Percentiles rank a stretch among this genome's conserved stretches.
phyloP scores from a whole-genome alignment of 1,284 basidiomycete genomes.

The Flammula alnicola region DNA sequence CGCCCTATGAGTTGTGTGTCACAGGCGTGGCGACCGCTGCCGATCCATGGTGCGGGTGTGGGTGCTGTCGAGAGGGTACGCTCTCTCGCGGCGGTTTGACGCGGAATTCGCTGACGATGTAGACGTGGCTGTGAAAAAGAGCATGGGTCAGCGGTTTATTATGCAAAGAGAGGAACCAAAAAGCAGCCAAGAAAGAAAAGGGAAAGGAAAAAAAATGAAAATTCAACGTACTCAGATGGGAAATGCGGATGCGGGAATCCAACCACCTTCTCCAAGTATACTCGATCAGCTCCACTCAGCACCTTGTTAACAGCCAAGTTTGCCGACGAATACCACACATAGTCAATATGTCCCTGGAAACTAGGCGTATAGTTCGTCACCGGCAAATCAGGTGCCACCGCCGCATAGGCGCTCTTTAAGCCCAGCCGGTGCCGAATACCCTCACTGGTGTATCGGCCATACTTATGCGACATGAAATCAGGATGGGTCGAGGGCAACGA shows the following conservation, averaged over 20 bases:
- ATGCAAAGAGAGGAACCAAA: not conserved
- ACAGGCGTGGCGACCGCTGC: too few species aligned
- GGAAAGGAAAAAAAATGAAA: slow-evolving; percentile 16
- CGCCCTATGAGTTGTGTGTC: too few species aligned
- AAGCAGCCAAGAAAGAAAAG: slow-evolving; percentile 17
- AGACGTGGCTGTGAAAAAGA: slow-evolving; percentile 57
- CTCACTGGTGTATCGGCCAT: slow-evolving; percentile 92
- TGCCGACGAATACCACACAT: slow-evolving; percentile 89
- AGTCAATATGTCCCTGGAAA: slow-evolving; percentile 88
- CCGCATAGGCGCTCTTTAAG: slow-evolving; percentile 84
- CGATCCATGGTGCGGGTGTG: slow-evolving; percentile 15
- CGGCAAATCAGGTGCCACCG: slow-evolving; percentile 60
- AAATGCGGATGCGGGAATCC: slow-evolving; percentile 98
- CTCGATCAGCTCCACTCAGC: slow-evolving; percentile 86
- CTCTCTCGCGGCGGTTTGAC: slow-evolving; percentile 64
- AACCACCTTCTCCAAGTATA: slow-evolving; percentile 89
- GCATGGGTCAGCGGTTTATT: slow-evolving; percentile 16
- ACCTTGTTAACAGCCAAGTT: slow-evolving; percentile 86
- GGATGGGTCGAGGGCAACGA: slow-evolving; percentile 76
- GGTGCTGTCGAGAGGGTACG: slow-evolving; percentile 32
- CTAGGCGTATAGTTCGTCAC: slow-evolving; percentile 93
- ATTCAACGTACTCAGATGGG: slow-evolving; percentile 94
- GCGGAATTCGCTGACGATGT: slow-evolving; percentile 72
- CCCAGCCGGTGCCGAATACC: slow-evolving; percentile 83
- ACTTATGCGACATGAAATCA: slow-evolving; percentile 92